Evolutionary conservation across 495 filamentous ascomycete genomes (phyloP).

Genomic region (Xylaria curta): DNA sequence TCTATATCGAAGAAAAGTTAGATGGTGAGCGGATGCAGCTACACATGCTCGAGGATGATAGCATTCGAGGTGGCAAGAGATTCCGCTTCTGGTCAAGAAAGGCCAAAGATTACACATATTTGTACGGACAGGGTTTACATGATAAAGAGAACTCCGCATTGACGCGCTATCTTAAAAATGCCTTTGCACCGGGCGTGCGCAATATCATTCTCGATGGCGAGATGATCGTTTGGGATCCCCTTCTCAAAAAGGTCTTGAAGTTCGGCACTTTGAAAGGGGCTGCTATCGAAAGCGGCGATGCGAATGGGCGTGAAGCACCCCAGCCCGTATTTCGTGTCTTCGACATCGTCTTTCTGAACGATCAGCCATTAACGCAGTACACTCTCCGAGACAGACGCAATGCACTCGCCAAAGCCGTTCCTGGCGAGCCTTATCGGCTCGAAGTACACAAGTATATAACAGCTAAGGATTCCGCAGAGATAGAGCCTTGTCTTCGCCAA

Average conservation of each 20-base stretch:
- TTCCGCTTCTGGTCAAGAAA: constrained; percentile 96
- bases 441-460: constrained; percentile 80
- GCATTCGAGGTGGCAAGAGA: constrained; percentile 68
- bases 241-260: constrained; percentile 78
- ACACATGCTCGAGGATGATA: constrained; percentile 81
- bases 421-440: constrained; percentile 71
- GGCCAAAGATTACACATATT: constrained; percentile 95
- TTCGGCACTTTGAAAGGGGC: constrained; percentile 96
- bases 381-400: constrained; percentile 80
- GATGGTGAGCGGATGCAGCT: constrained; percentile 98
- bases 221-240: constrained; percentile 99
- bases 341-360: constrained; percentile 90
- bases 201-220: constrained; percentile 94
- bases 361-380: constrained; percentile 76
- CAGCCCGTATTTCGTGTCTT: constrained; percentile 87
- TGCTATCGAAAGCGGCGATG: constrained; percentile 73
- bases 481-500: constrained; percentile 78
- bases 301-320: constrained; percentile 70
- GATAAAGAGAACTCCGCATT: constrained; percentile 78
- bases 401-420: constrained; percentile 72
- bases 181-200: constrained; percentile 77
- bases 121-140: constrained; percentile 78
- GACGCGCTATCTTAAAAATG: constrained; percentile 77
- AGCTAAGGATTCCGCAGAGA: constrained; percentile 69
- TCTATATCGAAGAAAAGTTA: constrained; percentile 98